Conservation (phyloP, 208 protist genomes). For the Trypanosoma caninum region DNA sequence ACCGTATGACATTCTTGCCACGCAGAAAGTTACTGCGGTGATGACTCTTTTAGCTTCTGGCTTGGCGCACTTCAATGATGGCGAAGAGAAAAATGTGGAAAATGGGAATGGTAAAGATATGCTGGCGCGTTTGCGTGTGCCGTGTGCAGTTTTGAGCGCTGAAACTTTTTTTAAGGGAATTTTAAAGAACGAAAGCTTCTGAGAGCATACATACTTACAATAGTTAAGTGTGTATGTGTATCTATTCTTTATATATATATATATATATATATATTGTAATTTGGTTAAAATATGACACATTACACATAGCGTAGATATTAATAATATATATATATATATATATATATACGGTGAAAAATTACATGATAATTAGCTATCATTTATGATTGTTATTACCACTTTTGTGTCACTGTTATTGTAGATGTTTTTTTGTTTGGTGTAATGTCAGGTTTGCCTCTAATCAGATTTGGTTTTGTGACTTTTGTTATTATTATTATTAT, state of each 20-base stretch:
- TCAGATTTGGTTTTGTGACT: constrained; percentile 2
- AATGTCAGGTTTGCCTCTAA: not conserved
- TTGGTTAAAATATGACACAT: too few species aligned
- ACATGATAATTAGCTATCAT: too few species aligned
- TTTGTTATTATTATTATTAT: constrained; percentile 8
- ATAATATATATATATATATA: too few species aligned
- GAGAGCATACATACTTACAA: too few species aligned
- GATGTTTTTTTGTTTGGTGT: not conserved
- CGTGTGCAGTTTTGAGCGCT: not conserved
- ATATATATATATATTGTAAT: too few species aligned
- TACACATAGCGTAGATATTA: too few species aligned
- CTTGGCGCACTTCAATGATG: not conserved
- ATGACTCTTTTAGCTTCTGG: constrained; percentile 7
- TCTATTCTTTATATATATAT: too few species aligned
- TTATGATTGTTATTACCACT: too few species aligned
- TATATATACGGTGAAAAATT: too few species aligned
- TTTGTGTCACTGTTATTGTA: too few species aligned
- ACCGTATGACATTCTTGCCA: constrained; percentile 7
- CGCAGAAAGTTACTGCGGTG: not conserved
- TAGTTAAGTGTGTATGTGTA: too few species aligned
- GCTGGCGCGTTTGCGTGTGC: not conserved
- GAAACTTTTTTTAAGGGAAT: not conserved
- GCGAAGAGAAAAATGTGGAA: not conserved
- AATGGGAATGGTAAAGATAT: not conserved
- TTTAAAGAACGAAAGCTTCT: too few species aligned